Base-by-base conservation (phyloP, 495 filamentous ascomycete genomes). In the Penicillium ucsense region DNA sequence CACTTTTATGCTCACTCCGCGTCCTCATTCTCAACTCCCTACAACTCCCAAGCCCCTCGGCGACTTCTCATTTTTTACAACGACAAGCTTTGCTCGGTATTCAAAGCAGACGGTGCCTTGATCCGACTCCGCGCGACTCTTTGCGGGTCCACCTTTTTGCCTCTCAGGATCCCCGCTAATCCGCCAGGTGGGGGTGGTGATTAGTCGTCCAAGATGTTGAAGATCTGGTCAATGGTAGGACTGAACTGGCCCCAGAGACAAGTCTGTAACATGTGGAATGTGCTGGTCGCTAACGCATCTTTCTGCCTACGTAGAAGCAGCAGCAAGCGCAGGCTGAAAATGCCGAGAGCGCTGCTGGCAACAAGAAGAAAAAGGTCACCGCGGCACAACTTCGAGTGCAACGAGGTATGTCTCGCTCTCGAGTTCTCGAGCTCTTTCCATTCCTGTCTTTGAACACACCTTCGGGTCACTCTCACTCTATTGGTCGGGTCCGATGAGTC, bases 211-310 rank as follows among this genome's bases (percentile, higher is more conserved):
- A 88, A 67, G 56, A 98, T 98, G 92, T 76, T 96, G 74, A 98
- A 98, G 68, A 95, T 98, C 75, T 98, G 92, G 92, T 94, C 89
- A 65, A 95, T 98, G 90, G 90, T 94, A 74, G 39, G 80, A 79
- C 37, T 45, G 5, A 27, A 32, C 35, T 43, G 5, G 20, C 20
- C 20, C 20, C 20, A 20, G 20, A 20, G 20, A 20, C 20, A 20
- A 20, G 20, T 20, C 20, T 20, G 20, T 20, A 20, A 20, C 20
- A 20, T 20, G 20, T 20, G 20, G 2, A 20, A 20, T 20, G 20
- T 20, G 20, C 20, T 20, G 20, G 20, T 20, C 20, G 20, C 20
- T 20, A 20, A 20, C 20, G 20, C 20, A 20, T 20, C 20, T 20
- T 20, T 20, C 20, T 20, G 8, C 27, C 12, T 32, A 1, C 37